phyloP scores from a whole-genome alignment of 2,329 filamentous ascomycete genomes.

The Triangularia verruculosa region DNA sequence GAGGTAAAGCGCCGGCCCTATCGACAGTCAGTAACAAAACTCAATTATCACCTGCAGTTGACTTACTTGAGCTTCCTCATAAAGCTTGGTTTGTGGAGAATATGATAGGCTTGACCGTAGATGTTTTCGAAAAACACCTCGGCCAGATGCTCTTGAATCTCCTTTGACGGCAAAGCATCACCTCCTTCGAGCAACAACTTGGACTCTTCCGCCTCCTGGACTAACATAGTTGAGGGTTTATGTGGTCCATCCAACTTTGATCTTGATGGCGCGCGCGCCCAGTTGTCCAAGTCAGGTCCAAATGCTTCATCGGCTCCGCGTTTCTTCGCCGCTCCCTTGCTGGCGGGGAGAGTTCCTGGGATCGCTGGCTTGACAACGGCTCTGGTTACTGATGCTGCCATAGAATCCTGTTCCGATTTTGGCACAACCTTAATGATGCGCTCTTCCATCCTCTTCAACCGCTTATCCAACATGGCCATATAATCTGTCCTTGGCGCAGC shows the following conservation, averaged over 20 bases:
- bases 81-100: constrained; percentile 95
- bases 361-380: constrained; percentile 81
- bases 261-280: constrained; percentile 63
- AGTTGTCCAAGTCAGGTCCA: constrained; percentile 73
- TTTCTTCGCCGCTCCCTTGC: constrained; percentile 68
- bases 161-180: constrained; percentile 77
- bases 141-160: constrained; percentile 88
- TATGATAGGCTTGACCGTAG: constrained; percentile 90
- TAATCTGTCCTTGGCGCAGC: constrained; percentile 94
- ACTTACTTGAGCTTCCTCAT: constrained; percentile 77
- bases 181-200: constrained; percentile 77
- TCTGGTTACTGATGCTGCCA: constrained; percentile 63
- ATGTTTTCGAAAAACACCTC: constrained; percentile 95
- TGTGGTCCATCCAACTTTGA: constrained; percentile 46
- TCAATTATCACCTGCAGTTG: background rate
- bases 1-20: constrained; percentile 75
- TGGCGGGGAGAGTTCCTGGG: constrained; percentile 48
- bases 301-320: constrained; percentile 85
- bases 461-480: constrained; percentile 98
- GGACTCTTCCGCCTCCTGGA: constrained; percentile 68
- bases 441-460: constrained; percentile 95
- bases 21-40: constrained; percentile 28
- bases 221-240: constrained; percentile 52
- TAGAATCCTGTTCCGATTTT: constrained; percentile 72
- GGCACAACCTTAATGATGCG: constrained; percentile 94